These are phyloP conservation scores for Candida namnaoensis DNA, from an alignment of 805 yeast genomes.

Conservation along the genomic window DNA sequence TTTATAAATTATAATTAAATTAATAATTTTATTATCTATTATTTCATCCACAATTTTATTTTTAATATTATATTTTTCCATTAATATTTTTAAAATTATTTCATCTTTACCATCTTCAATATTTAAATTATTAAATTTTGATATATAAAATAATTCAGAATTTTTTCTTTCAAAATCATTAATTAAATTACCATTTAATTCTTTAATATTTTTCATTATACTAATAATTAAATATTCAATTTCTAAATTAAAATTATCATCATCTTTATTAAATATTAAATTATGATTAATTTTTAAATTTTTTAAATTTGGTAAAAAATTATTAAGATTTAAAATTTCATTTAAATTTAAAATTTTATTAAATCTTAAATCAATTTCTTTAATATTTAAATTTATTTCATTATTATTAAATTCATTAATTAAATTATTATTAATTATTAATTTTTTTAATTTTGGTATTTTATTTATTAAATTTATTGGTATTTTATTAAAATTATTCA, in stretches of 20 bases:
- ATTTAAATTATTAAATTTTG: constrained; percentile 25
- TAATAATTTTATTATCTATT: constrained; percentile 1
- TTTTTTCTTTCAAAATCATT: constrained; percentile 38
- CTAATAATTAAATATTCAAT: constrained; percentile 32
- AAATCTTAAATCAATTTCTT: constrained; percentile 38
- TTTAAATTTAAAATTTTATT: constrained; percentile 41
- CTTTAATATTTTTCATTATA: constrained; percentile 27
- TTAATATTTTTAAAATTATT: constrained; percentile 34
- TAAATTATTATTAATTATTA: constrained; percentile 30
- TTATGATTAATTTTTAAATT: constrained; percentile 44
- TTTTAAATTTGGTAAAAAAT: constrained; percentile 30
- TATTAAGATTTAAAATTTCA: constrained; percentile 34
- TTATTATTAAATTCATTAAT: constrained; percentile 12
- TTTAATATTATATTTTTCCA: constrained; percentile 23
- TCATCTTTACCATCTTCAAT: constrained; percentile 16
- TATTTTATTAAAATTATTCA: constrained; percentile 27
- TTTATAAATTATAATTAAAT: constrained; percentile 1
- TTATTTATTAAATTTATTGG: constrained; percentile 15
- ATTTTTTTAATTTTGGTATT: constrained; percentile 8
- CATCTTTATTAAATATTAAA: constrained; percentile 29
- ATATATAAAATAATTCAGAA: constrained; percentile 61
- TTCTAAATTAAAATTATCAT: background rate
- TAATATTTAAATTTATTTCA: constrained; percentile 5
- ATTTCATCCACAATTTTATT: too few relatives aligned
- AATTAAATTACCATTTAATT: constrained; percentile 54